phyloP scores from a whole-genome alignment of 2,329 filamentous ascomycete genomes.

The Shiraia sp. region DNA sequence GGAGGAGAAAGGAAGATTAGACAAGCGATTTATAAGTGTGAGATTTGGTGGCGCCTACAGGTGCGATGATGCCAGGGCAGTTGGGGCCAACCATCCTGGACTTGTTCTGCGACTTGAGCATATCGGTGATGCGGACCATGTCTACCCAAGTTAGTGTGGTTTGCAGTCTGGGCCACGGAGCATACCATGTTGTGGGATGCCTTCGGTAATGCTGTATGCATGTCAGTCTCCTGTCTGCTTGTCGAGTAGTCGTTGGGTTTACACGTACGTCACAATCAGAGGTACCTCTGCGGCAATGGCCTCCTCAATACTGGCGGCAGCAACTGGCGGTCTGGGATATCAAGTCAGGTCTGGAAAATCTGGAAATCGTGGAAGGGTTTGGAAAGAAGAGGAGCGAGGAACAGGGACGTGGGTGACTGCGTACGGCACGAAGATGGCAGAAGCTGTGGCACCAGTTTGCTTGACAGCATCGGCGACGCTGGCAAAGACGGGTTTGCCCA shows the following conservation, averaged over 20 bases:
- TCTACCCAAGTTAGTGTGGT: conserved; percentile 57
- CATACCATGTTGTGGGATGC: conserved; percentile 93
- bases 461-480: conserved; percentile 87
- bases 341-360: conserved; percentile 31
- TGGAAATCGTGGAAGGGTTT: conserved; percentile 1
- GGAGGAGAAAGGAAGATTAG: conserved; percentile 14
- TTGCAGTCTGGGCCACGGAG: neutral
- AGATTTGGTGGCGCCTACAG: conserved; percentile 48
- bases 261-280: conserved; percentile 78
- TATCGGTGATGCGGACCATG: conserved; percentile 98
- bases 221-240: conserved; percentile 26
- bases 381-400: too few relatives aligned
- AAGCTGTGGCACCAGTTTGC: conserved; percentile 86
- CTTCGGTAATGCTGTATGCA: conserved; percentile 77
- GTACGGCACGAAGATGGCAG: conserved; percentile 95
- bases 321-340: conserved; percentile 74
- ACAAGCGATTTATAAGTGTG: neutral
- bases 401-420: conserved; percentile 15
- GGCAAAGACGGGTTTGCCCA: conserved; percentile 90
- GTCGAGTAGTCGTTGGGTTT: neutral
- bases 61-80: conserved; percentile 95
- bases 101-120: conserved; percentile 97
- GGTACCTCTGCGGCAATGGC: conserved; percentile 91
- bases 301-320: conserved; percentile 95
- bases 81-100: conserved; percentile 96